Evolutionary conservation across 345 rosid genomes (phyloP), one percentile per base, ranked within the genome.

Genomic region (Passiflora organensis): DNA sequence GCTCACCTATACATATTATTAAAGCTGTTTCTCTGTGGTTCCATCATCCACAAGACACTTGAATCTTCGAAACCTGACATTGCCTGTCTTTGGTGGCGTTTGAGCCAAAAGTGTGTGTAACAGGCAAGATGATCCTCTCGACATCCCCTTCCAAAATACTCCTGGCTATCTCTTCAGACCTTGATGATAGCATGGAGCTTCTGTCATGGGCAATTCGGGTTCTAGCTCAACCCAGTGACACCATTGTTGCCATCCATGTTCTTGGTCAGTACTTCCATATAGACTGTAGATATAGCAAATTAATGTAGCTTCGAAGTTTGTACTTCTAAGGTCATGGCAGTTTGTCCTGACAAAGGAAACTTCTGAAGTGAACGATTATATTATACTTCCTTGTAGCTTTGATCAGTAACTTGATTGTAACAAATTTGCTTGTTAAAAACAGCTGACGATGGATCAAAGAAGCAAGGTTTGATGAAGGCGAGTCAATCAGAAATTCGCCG

Each of bases 131-230:
- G 95, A 68, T 71, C 62, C 53, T 60, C 66, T 47, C 63, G 24
- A n/a, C 74, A 37, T 46, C 74, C 28, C 46, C 86, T 59, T 60
- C 82, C 17, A 85, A 78, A 53, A 82, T 91, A 47, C 95, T 91
- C 15, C 53, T 88, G 28, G 96, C 84, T 41, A 79, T 85, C 71
- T 65, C 96, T 15, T 75, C 76, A 55, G 82, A 87, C 73, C 78
- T 53, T 20, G 62, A 75, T 22, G 82, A 72, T 38, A 79, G 87
- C 77, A 78, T 72, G 39, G 79, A 73, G 38, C 82, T 85, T 65
- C 74, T 88, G 32, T 80, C 95, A 0, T 91, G 98, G 98, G 93
- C 93, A 48, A 78, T 79, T 71, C 60, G 69, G n/a, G 70, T 73
- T 71, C 70, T 91, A 2, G 98, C 98, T 75, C 80, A 47, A 45